Conservation (phyloP, 75 land plant species). For the Isoetes taiwanensis region DNA sequence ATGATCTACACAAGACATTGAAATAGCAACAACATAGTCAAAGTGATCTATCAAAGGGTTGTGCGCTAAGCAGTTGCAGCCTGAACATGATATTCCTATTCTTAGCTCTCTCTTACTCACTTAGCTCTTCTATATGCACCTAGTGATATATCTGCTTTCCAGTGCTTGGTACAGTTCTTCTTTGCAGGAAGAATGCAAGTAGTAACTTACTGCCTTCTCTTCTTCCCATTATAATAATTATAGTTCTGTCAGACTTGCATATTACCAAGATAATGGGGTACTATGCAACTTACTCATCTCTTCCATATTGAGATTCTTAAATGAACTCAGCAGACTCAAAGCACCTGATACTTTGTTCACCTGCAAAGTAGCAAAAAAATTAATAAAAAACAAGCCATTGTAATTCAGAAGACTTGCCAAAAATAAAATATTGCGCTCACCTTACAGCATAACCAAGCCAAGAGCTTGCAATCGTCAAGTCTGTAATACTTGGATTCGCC, state of each 20-base stretch:
- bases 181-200: too few species aligned
- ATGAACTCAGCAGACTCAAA: conserved; percentile 4
- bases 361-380: neutral
- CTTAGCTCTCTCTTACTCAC: too few species aligned
- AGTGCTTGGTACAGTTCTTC: too few species aligned
- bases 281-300: conserved; percentile 8
- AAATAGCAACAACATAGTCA: too few species aligned
- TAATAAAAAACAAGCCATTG: neutral
- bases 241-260: neutral
- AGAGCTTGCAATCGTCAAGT: conserved; percentile 68
- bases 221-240: neutral
- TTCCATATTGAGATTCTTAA: neutral
- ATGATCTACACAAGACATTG: too few species aligned
- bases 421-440: conserved; percentile 22
- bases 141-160: too few species aligned
- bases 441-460: conserved; percentile 78
- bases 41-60: too few species aligned
- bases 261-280: neutral
- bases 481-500: conserved; percentile 63
- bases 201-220: too few species aligned
- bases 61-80: too few species aligned
- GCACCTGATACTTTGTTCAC: conserved; percentile 8
- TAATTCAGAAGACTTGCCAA: neutral
- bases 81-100: too few species aligned
- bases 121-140: too few species aligned